Conservation (phyloP, 1,284 basidiomycete species). For the Chalciporus sp. region DNA sequence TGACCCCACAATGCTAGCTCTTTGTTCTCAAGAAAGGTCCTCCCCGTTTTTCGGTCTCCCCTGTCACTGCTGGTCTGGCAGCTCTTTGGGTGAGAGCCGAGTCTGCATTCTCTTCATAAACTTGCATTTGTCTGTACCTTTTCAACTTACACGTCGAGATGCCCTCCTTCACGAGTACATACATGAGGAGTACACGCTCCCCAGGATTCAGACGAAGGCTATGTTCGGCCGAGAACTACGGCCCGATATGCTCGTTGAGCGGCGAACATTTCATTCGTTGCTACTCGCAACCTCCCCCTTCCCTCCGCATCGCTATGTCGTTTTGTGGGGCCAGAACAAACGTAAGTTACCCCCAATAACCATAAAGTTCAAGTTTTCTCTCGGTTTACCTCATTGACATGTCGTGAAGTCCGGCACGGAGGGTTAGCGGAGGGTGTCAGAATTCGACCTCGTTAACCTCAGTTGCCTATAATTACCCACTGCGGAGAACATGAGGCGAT, state of each 20-base stretch:
- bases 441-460: background rate
- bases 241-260: constrained; percentile 24
- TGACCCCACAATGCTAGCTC: background rate
- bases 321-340: constrained; percentile 18
- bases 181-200: background rate
- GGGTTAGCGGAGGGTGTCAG: background rate
- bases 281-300: constrained; percentile 21
- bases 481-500: background rate
- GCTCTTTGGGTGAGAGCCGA: too few species aligned
- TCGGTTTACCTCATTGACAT: constrained; percentile 17
- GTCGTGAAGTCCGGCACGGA: constrained; percentile 2
- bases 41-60: background rate
- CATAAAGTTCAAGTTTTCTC: constrained; percentile 2
- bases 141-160: background rate
- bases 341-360: constrained; percentile 25
- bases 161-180: background rate
- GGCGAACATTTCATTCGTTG: constrained; percentile 19
- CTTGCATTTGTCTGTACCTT: background rate
- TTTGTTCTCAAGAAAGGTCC: background rate
- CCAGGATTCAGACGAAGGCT: background rate
- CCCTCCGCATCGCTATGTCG: constrained; percentile 18
- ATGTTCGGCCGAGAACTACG: constrained; percentile 26
- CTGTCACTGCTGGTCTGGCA: too few species aligned
- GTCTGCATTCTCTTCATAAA: background rate
- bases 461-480: background rate